Base-by-base conservation (phyloP, 208 protist genomes). In the Endotrypanum monterogeii region DNA sequence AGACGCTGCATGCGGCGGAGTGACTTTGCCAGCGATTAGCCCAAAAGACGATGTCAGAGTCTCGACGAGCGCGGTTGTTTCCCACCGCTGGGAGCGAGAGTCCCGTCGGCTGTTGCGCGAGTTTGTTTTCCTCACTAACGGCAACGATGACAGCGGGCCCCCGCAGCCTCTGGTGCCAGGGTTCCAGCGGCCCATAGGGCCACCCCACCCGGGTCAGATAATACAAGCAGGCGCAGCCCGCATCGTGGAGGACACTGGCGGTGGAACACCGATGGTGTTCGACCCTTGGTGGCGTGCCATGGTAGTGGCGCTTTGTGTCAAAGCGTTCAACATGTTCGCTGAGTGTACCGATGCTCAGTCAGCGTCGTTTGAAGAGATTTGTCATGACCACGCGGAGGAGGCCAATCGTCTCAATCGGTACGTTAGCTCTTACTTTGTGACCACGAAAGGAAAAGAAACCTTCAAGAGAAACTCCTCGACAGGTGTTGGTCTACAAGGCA, bases 281-380 rank as follows among this genome's bases (percentile, higher is more conserved):
- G 92, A 97, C 57, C 83, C 88, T 35, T 97, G 93, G 90, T 97
- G 93, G 90, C 89, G 90, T 54, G 87, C 84, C 11, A 93, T 95
- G 85, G 82, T 91, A 1, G 79, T 95, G 39, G 93, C 93, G 3
- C 88, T 97, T 37, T 88, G 88, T 28, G 86, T 92, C 57, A 91
- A 92, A 74, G 90, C 82, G 46, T 88, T 89, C 71, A 91, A 85
- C 57, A 86, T 97, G 37, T 82, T 94, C 67, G 73, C 79, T 32
- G 93, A 97, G 82, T 94, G 90, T 76, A 84, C 75, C 76, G 52
- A 82, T 46, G 58, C 70, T 16, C 76, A 84, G 28, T 72, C 84
- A 23, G 67, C 62, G 41, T 57, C 67, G 14, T 84, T 84, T 25
- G 51, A 72, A 7, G 44, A 50, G 0, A 73, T 46, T 18, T 46